These are phyloP conservation scores for Phytophthora foliorum DNA, from an alignment of 352 stramenopile species.

Conservation along the genomic window DNA sequence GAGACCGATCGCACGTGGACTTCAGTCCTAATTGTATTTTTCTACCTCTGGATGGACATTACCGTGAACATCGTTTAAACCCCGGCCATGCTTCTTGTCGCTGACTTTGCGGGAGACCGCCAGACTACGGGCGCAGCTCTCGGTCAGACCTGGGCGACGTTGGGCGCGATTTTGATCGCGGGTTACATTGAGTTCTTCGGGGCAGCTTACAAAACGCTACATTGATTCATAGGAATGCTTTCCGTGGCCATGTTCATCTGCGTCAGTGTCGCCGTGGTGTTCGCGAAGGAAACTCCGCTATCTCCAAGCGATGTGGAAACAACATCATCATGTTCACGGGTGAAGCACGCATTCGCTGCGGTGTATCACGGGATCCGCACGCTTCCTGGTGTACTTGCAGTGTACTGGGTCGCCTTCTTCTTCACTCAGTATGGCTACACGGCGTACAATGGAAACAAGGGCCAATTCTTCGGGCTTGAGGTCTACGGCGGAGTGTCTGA, in stretches of 20 bases:
- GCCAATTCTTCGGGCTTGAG: constrained; percentile 66
- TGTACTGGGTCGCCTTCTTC: constrained; percentile 54
- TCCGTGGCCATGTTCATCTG: constrained; percentile 48
- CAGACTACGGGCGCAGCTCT: constrained; percentile 59
- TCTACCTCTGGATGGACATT: constrained; percentile 77
- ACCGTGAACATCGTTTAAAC: constrained; percentile 64
- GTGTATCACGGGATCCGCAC: constrained; percentile 47
- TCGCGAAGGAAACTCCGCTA: constrained; percentile 45
- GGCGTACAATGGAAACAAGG: constrained; percentile 71
- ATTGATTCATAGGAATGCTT: constrained; percentile 64
- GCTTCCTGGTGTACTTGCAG: constrained; percentile 34
- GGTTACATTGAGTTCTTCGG: constrained; percentile 63
- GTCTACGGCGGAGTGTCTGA: constrained; percentile 46
- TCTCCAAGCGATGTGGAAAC: constrained; percentile 17
- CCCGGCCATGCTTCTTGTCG: constrained; percentile 56
- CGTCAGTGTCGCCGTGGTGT: constrained; percentile 32
- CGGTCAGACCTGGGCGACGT: constrained; percentile 47
- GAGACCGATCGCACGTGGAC: constrained; percentile 54
- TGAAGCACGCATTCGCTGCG: constrained; percentile 36
- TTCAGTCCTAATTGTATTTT: constrained; percentile 52
- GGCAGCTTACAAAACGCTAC: constrained; percentile 46
- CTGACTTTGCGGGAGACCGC: constrained; percentile 65
- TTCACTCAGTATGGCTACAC: constrained; percentile 55
- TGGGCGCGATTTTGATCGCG: constrained; percentile 54
- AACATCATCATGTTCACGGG: constrained; percentile 23